Conservation (phyloP, 2,329 filamentous ascomycete genomes). For the Fusarium sp. region DNA sequence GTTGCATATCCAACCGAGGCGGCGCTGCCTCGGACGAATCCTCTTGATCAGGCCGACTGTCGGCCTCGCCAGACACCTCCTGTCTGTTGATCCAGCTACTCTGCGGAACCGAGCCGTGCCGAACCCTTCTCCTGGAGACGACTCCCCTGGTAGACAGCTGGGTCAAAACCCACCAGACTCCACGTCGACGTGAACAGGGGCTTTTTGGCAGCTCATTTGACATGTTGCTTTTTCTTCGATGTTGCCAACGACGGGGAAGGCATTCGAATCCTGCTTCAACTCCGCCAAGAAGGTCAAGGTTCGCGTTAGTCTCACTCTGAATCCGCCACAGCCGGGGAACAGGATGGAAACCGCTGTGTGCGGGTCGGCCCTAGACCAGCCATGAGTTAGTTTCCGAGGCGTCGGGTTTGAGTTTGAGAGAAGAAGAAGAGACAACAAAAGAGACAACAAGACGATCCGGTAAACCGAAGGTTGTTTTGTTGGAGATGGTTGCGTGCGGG, state of each 20-base stretch:
- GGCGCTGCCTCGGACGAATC: slow-evolving; percentile 34
- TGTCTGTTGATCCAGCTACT: slow-evolving; percentile 12
- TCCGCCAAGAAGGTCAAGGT: slow-evolving; percentile 24
- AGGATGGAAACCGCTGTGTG: slow-evolving; percentile 10
- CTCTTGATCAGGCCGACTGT: slow-evolving; percentile 9
- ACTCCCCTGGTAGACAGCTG: slow-evolving; percentile 11
- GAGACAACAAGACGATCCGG: slow-evolving; percentile 29
- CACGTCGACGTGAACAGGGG: slow-evolving; percentile 23
- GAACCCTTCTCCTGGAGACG: slow-evolving; percentile 27
- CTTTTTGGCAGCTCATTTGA: slow-evolving; percentile 19
- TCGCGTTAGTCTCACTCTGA: slow-evolving; percentile 22
- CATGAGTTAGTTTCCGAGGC: slow-evolving; percentile 23
- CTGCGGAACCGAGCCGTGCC: slow-evolving; percentile 26
- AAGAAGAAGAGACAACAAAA: slow-evolving; percentile 30
- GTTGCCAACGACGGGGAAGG: slow-evolving; percentile 16
- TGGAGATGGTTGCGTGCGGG: background rate
- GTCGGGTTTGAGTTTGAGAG: slow-evolving; percentile 10
- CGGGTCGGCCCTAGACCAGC: slow-evolving; percentile 30
- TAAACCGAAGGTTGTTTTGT: background rate
- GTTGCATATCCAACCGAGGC: slow-evolving; percentile 8
- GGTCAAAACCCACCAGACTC: slow-evolving; percentile 22
- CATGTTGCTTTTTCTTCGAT: slow-evolving; percentile 32
- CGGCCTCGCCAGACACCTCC: slow-evolving; percentile 7
- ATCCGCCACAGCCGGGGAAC: slow-evolving; percentile 30
- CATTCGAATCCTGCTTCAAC: slow-evolving; percentile 18